Percentiles rank a stretch among this genome's conserved stretches.
Conservation (phyloP, 1,139 yeast species). For the Suhomyces panamericanus region DNA sequence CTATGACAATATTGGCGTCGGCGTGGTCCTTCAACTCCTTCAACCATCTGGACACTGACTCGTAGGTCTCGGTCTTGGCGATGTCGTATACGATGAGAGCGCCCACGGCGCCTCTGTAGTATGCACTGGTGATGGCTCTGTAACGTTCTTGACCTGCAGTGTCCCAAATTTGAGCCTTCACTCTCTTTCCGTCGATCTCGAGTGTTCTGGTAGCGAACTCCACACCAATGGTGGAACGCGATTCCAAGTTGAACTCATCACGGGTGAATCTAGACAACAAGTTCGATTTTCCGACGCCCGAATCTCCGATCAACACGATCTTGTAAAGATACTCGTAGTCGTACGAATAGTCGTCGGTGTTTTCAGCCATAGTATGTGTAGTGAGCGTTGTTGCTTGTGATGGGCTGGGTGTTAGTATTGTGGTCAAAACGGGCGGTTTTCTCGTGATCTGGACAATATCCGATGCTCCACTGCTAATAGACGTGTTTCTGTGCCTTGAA, state of each 20-base stretch:
- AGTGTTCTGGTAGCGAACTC: conserved; percentile 97
- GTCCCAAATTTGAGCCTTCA: conserved; percentile 99
- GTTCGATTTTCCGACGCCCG: conserved; percentile 97
- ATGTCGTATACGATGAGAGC: conserved; percentile 95
- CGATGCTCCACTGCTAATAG: neutral
- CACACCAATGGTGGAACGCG: conserved; percentile 94
- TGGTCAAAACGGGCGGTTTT: neutral
- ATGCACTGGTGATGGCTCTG: conserved; percentile 96
- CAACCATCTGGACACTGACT: conserved; percentile 92
- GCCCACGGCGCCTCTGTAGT: conserved; percentile 97
- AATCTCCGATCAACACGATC: conserved; percentile 95
- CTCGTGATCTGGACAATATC: neutral
- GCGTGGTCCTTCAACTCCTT: conserved; percentile 96
- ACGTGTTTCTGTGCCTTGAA: too few relatives aligned
- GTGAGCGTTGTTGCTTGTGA: neutral
- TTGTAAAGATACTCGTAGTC: conserved; percentile 96
- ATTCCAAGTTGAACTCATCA: conserved; percentile 92
- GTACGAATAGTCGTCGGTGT: conserved; percentile 74
- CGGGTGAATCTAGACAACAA: conserved; percentile 90
- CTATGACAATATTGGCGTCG: conserved; percentile 94
- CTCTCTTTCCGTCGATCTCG: conserved; percentile 90
- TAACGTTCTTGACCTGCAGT: conserved; percentile 99
- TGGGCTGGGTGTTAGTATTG: conserved; percentile 4
- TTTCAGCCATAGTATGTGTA: conserved; percentile 37
- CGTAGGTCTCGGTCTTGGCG: conserved; percentile 89